Base-by-base conservation (phyloP, 2,329 filamentous ascomycete species). In the Domatiomyces globalis region DNA sequence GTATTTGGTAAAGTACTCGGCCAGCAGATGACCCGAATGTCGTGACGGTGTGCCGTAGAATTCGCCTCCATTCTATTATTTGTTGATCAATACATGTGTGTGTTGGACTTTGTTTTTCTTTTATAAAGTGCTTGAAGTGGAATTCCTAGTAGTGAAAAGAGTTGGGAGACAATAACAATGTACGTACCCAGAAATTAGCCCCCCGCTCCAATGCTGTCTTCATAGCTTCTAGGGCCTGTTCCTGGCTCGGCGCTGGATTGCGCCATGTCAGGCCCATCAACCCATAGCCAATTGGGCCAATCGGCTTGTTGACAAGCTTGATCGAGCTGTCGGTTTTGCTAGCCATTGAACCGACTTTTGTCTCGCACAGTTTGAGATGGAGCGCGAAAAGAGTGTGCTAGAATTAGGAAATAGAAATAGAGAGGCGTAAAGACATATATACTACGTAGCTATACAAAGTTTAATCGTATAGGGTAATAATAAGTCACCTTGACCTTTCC, bases 1-100 rank as follows among this genome's bases (percentile, higher is more conserved):
- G 61, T 84, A 76, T 54, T 74, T 72, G 29, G 71, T 71, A 61
- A 85, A 83, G 66, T 84, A 85, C 22, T 72, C 69, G 54, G 77
- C 73, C 27, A 85, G 65, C 8, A 84, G 66, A 29, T 76, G 73
- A 60, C 82, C 65, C 1, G 73, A 78, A 67, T 83, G 81, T 60
- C 72, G 72, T 18, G 77, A 69, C 1, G 74, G 63, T 0, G 64
- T 73, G 0, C 81, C 81, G 66, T 85, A 85, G 61, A 84, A 75
- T 61, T 83, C 79, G 55, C 73, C 80, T 39, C 71, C 79, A 59
- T 82, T 83, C 19, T 39, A 39, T 33, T 33, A 7, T 83, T 8
- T 39, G 15, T 33, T 33, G 29, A 33, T 33, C 8, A 33, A 12
- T 5, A 33, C 10, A 33, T 33, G 29, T 33, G 8, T 9, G 29